A percentile compares a stretch with the other conserved stretches of the same genome.
These are phyloP conservation scores for Strombidium stylifer DNA, from an alignment of 73 alveolate species.

Conservation along the genomic window DNA sequence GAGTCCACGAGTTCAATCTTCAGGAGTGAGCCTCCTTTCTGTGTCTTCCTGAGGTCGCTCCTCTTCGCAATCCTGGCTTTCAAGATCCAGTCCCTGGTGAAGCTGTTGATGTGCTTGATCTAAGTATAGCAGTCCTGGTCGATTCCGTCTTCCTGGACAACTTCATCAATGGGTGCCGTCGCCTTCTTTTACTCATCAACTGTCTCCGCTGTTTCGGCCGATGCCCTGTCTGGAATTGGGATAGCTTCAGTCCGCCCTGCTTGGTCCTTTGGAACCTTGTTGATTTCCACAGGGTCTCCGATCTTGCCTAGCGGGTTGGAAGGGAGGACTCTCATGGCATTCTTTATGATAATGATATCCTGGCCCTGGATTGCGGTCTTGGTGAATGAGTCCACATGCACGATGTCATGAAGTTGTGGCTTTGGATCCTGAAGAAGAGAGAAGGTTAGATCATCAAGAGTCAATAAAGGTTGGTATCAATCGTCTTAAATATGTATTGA, in stretches of 20 bases:
- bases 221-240: slow-evolving; percentile 8
- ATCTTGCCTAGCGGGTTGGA: too few species aligned
- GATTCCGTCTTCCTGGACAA: background rate
- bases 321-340: too few species aligned
- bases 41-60: too few species aligned
- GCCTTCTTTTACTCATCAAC: slow-evolving; percentile 12
- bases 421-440: too few species aligned
- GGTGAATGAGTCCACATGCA: too few species aligned
- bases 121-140: slow-evolving; percentile 62
- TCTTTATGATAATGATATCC: too few species aligned
- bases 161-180: background rate
- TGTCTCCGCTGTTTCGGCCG: slow-evolving; percentile 7
- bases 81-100: slow-evolving; percentile 73
- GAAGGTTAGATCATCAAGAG: too few species aligned
- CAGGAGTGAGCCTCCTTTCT: slow-evolving; percentile 64
- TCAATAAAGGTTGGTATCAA: too few species aligned
- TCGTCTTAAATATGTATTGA: too few species aligned
- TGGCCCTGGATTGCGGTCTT: too few species aligned
- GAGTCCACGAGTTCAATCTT: slow-evolving; percentile 74
- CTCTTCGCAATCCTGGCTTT: slow-evolving; percentile 76
- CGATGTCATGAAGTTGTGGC: too few species aligned
- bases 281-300: background rate
- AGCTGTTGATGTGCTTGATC: slow-evolving; percentile 70
- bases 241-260: background rate
- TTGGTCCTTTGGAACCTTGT: background rate